phyloP scores from a whole-genome alignment of 2,329 filamentous ascomycete genomes.

The Phialophora tarda region DNA sequence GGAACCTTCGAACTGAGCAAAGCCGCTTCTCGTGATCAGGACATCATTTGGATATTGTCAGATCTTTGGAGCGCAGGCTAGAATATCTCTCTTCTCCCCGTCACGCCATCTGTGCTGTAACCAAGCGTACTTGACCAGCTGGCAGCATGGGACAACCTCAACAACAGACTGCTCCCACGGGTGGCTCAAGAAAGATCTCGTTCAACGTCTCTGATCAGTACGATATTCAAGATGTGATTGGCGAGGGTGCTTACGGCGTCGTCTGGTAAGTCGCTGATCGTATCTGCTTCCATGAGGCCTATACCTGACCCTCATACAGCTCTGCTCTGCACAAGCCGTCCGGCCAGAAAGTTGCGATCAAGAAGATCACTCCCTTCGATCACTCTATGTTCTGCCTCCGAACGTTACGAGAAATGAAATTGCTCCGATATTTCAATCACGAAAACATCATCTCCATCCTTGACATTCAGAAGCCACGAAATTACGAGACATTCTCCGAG shows the following conservation, averaged over 20 bases:
- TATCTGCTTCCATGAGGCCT: slow-evolving; percentile 16
- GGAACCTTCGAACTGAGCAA: not conserved
- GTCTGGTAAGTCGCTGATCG: slow-evolving; percentile 75
- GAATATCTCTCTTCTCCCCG: not conserved
- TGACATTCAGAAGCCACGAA: slow-evolving; percentile 97
- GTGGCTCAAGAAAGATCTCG: slow-evolving; percentile 85
- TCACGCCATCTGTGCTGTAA: not conserved
- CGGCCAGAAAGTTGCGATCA: slow-evolving; percentile 97
- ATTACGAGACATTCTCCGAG: slow-evolving; percentile 94
- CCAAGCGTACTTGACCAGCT: not conserved
- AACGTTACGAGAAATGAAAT: slow-evolving; percentile 98
- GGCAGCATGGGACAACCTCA: slow-evolving; percentile 51
- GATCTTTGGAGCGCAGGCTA: not conserved
- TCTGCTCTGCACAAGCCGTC: slow-evolving; percentile 98
- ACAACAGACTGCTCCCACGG: slow-evolving; percentile 56
- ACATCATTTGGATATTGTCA: slow-evolving; percentile 4
- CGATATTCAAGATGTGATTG: slow-evolving; percentile 98
- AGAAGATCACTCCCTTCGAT: slow-evolving; percentile 99
- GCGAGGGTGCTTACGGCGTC: slow-evolving; percentile 96
- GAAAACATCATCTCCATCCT: slow-evolving; percentile 99
- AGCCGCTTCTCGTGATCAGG: not conserved
- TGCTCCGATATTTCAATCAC: slow-evolving; percentile 98
- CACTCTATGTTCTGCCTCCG: slow-evolving; percentile 98
- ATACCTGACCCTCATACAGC: slow-evolving; percentile 55
- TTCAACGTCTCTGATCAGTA: slow-evolving; percentile 99